Evolutionary conservation across 768 basidiomycete species (phyloP).

Genomic region (Baorangia bicolor): DNA sequence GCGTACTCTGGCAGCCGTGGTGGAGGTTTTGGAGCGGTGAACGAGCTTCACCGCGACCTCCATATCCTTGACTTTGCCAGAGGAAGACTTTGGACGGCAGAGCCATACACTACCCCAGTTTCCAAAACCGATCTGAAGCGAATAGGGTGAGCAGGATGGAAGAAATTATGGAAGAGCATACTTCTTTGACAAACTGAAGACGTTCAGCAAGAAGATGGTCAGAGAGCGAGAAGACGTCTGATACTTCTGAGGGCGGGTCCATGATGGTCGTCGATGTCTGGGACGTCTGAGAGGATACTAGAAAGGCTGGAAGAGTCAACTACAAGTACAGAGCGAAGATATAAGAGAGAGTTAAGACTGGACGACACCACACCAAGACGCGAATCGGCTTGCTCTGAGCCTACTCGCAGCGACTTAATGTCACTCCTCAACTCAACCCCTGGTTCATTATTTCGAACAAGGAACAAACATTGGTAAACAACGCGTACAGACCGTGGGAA

Average conservation of each 20-base stretch:
- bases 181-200: constrained; percentile 76
- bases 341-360: not conserved
- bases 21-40: constrained; percentile 74
- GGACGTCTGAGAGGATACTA: not conserved
- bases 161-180: constrained; percentile 24
- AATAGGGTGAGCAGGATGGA: not conserved
- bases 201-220: constrained; percentile 70
- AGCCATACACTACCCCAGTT: constrained; percentile 95
- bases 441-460: constrained; percentile 24
- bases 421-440: too few relatives aligned
- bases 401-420: not conserved
- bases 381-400: constrained; percentile 1
- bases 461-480: constrained; percentile 27
- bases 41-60: constrained; percentile 93
- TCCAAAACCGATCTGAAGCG: constrained; percentile 76
- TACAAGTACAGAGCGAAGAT: constrained; percentile 27
- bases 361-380: not conserved
- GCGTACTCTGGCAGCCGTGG: constrained; percentile 85
- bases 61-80: constrained; percentile 40
- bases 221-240: constrained; percentile 72
- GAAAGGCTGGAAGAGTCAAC: not conserved
- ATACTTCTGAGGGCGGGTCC: constrained; percentile 24
- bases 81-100: constrained; percentile 58
- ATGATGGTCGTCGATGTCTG: constrained; percentile 13
- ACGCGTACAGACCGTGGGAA: constrained; percentile 31